Conservation (phyloP, 805 yeast genomes). For the Ogataea salicorniae region DNA sequence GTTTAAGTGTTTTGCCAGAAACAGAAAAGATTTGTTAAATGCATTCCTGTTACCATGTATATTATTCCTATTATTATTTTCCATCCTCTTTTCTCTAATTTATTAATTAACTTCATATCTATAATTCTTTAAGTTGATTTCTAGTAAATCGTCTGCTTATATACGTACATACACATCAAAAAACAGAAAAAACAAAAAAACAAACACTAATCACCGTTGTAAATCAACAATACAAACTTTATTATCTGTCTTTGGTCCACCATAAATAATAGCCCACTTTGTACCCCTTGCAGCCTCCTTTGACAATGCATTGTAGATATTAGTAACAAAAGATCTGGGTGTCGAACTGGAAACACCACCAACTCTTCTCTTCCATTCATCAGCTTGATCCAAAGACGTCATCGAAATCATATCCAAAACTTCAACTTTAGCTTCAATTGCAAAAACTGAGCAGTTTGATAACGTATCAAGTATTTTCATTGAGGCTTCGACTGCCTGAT, state of each 20-base stretch:
- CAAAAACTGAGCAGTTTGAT: conserved; percentile 64
- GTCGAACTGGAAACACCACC: conserved; percentile 75
- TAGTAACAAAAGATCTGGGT: conserved; percentile 74
- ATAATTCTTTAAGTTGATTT: too few relatives aligned
- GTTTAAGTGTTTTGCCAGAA: too few relatives aligned
- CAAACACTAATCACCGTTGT: conserved; percentile 37
- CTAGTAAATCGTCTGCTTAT: not conserved
- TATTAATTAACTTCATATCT: too few relatives aligned
- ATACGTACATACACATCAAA: not conserved
- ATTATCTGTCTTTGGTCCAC: conserved; percentile 70
- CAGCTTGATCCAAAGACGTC: conserved; percentile 69
- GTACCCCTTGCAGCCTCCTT: conserved; percentile 72
- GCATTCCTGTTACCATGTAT: too few relatives aligned
- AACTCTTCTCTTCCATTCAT: conserved; percentile 80
- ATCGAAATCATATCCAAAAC: conserved; percentile 77
- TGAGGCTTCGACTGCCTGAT: conserved; percentile 61
- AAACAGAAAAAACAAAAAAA: not conserved
- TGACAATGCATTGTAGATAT: conserved; percentile 63
- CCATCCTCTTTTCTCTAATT: too few relatives aligned
- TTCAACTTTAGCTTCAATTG: conserved; percentile 79
- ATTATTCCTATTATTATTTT: too few relatives aligned
- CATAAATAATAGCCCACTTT: conserved; percentile 69
- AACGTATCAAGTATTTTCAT: conserved; percentile 48
- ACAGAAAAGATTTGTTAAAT: too few relatives aligned
- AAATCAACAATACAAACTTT: conserved; percentile 63